Percentiles rank a stretch among this genome's conserved stretches.
phyloP scores from a whole-genome alignment of 75 land plant genomes.

The Cupressus sempervirens region DNA sequence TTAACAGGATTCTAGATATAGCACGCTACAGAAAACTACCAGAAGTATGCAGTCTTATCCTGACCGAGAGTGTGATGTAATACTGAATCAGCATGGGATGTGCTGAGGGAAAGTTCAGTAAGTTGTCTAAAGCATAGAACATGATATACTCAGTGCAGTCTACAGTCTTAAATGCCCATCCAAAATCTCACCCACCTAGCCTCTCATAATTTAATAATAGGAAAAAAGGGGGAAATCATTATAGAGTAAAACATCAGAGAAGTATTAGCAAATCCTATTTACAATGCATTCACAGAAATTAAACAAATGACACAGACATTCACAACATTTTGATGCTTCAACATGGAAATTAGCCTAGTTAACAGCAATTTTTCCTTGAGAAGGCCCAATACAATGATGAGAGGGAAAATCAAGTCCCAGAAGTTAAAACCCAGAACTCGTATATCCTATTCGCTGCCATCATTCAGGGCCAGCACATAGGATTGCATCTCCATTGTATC shows the following conservation, averaged over 20 bases:
- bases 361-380: constrained; percentile 1
- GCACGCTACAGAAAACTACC: background rate
- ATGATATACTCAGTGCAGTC: background rate
- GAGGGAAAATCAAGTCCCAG: background rate
- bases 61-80: background rate
- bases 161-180: background rate
- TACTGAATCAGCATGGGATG: background rate
- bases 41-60: background rate
- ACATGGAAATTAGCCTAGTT: background rate
- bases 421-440: background rate
- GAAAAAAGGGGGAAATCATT: background rate
- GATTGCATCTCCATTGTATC: background rate
- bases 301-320: background rate
- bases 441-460: background rate
- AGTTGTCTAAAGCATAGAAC: background rate
- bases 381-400: background rate
- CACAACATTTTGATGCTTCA: background rate
- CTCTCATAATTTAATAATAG: background rate
- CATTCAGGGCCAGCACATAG: background rate
- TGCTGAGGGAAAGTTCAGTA: background rate
- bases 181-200: no score
- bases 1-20: background rate
- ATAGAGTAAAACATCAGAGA: background rate
- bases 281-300: background rate
- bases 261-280: background rate